Evolutionary conservation across 192 early-diverging fungal species (phyloP).

Genomic region (Backusella psychrophila): DNA sequence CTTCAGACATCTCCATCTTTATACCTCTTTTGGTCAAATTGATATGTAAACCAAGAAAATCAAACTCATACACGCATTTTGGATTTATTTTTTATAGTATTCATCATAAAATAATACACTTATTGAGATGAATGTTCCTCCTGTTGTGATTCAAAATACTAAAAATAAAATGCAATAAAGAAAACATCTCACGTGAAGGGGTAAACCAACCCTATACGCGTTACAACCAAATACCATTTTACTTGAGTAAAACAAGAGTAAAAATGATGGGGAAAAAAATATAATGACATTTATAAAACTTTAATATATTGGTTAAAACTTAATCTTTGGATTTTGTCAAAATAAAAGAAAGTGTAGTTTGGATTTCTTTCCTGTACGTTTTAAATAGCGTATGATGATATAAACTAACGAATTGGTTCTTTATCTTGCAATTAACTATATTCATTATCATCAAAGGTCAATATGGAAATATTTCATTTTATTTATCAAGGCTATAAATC

Average conservation of each 20-base stretch:
- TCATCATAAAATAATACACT: background rate
- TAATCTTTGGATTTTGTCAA: background rate
- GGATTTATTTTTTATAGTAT: background rate
- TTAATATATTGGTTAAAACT: too few species aligned
- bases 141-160: background rate
- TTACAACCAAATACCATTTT: background rate
- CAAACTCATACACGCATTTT: too few species aligned
- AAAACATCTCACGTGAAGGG: background rate
- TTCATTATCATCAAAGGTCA: background rate
- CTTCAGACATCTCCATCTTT: too few species aligned
- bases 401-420: background rate
- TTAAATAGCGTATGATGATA: background rate
- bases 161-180: background rate
- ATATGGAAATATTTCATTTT: background rate
- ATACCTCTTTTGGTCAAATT: background rate
- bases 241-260: background rate
- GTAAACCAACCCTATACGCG: background rate
- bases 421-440: background rate
- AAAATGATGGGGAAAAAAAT: background rate
- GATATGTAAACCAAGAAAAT: background rate
- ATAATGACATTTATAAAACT: background rate
- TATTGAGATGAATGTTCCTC: background rate
- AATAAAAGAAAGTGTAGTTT: background rate
- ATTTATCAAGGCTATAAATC: background rate
- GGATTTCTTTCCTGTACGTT: background rate